Conservation (phyloP, 306 rosid species). For the Trichosanthes truncata region DNA sequence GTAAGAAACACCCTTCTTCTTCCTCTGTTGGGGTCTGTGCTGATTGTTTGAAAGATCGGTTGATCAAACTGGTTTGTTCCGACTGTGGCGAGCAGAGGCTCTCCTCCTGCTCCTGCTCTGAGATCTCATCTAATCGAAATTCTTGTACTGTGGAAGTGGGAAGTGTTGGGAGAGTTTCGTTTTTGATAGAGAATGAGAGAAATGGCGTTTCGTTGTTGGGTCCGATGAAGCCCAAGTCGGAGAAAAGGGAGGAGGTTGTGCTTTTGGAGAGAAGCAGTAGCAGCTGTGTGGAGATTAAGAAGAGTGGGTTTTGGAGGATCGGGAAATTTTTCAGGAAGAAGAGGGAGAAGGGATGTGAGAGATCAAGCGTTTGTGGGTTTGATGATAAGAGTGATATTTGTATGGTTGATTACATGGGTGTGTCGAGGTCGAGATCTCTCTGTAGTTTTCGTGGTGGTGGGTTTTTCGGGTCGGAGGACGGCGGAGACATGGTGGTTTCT, state of each 20-base stretch:
- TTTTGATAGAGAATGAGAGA: slow-evolving; percentile 79
- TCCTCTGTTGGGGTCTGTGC: slow-evolving; percentile 84
- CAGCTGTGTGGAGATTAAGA: slow-evolving; percentile 63
- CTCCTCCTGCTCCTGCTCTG: slow-evolving; percentile 97
- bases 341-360: slow-evolving; percentile 51
- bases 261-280: slow-evolving; percentile 63
- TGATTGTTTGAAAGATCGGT: slow-evolving; percentile 73
- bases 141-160: slow-evolving; percentile 83
- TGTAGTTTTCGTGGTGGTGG: slow-evolving; percentile 82
- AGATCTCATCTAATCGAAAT: slow-evolving; percentile 70
- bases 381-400: slow-evolving; percentile 66
- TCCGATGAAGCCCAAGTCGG: slow-evolving; percentile 24
- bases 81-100: slow-evolving; percentile 98
- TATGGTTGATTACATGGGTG: slow-evolving; percentile 52
- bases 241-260: slow-evolving; percentile 37
- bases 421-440: slow-evolving; percentile 82
- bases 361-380: slow-evolving; percentile 52
- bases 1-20: slow-evolving; percentile 77
- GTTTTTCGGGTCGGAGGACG: slow-evolving; percentile 70
- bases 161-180: slow-evolving; percentile 84
- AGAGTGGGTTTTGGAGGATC: slow-evolving; percentile 56
- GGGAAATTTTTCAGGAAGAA: slow-evolving; percentile 71
- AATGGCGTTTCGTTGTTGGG: slow-evolving; percentile 17
- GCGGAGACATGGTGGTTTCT: slow-evolving; percentile 54
- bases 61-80: slow-evolving; percentile 73